phyloP scores from a whole-genome alignment of 139 green algal genomes.

The Chlorella sorokiniana region DNA sequence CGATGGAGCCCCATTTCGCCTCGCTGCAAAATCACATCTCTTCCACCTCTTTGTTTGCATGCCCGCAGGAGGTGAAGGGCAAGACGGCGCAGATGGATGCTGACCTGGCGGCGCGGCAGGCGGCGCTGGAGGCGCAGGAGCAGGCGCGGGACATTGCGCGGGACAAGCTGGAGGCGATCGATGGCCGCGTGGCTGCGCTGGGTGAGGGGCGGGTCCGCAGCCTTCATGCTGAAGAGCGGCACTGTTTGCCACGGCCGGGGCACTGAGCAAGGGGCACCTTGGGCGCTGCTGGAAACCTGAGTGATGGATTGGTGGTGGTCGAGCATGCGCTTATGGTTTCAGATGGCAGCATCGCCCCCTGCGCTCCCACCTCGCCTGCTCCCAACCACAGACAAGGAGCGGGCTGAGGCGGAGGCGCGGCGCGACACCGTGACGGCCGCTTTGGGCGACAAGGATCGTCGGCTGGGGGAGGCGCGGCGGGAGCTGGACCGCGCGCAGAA shows the following conservation, averaged over 20 bases:
- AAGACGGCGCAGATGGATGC: conserved; percentile 20
- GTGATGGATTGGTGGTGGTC: neutral
- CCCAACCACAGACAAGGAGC: conserved; percentile 2
- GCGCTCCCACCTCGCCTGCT: neutral
- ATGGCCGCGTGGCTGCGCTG: conserved; percentile 44
- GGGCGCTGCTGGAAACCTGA: no score
- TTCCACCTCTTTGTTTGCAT: neutral
- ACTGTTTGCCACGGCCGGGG: no score
- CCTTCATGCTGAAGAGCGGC: neutral
- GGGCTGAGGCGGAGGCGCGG: conserved; percentile 22
- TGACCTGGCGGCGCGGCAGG: conserved; percentile 20
- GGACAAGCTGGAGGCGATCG: conserved; percentile 47
- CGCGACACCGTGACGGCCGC: neutral
- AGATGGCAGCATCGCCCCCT: neutral
- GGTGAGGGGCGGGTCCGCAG: neutral
- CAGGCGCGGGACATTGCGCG: conserved; percentile 35
- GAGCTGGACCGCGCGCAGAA: conserved; percentile 30
- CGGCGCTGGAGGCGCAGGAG: conserved; percentile 58
- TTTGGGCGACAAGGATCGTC: conserved; percentile 31
- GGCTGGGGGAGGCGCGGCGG: conserved; percentile 42
- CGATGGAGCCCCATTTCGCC: neutral
- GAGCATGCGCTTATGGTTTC: neutral
- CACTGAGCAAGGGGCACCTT: no score
- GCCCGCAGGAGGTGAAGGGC: conserved; percentile 17
- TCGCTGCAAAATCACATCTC: neutral